phyloP scores from a whole-genome alignment of 164 flowering plant genomes.

The Umbilicus rupestris region DNA sequence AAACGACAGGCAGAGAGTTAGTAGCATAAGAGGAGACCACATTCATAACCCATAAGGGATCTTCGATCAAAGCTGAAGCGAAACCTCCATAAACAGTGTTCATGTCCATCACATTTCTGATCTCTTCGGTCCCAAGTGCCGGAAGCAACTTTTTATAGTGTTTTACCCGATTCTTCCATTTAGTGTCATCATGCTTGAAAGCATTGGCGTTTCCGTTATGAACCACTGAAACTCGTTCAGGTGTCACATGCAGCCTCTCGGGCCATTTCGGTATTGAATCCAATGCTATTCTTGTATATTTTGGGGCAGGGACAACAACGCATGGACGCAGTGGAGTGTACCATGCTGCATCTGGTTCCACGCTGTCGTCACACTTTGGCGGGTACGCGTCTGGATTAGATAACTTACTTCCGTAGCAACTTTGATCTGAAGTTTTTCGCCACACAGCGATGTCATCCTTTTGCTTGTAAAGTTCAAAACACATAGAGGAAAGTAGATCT shows the following conservation, averaged over 20 bases:
- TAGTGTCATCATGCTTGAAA: constrained; percentile 79
- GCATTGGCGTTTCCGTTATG: constrained; percentile 62
- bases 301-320: constrained; percentile 54
- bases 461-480: constrained; percentile 73
- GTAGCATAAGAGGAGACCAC: constrained; percentile 85
- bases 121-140: constrained; percentile 65
- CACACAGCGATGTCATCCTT: constrained; percentile 96
- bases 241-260: constrained; percentile 50
- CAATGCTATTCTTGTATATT: constrained; percentile 35
- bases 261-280: constrained; percentile 76
- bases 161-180: constrained; percentile 74
- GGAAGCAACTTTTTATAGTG: constrained; percentile 86
- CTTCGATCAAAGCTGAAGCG: constrained; percentile 67
- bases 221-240: constrained; percentile 60
- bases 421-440: constrained; percentile 59
- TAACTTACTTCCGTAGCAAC: constrained; percentile 52
- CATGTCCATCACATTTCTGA: constrained; percentile 97
- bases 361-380: constrained; percentile 76
- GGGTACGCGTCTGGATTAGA: constrained; percentile 49
- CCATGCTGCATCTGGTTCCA: constrained; percentile 86
- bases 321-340: constrained; percentile 86
- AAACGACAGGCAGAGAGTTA: constrained; percentile 75
- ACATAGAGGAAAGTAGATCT: constrained; percentile 66
- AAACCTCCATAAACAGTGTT: constrained; percentile 90
- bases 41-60: constrained; percentile 97